These are phyloP conservation scores for Monosporascus sp. DNA, from an alignment of 2,329 filamentous ascomycete species.

Conservation along the genomic window DNA sequence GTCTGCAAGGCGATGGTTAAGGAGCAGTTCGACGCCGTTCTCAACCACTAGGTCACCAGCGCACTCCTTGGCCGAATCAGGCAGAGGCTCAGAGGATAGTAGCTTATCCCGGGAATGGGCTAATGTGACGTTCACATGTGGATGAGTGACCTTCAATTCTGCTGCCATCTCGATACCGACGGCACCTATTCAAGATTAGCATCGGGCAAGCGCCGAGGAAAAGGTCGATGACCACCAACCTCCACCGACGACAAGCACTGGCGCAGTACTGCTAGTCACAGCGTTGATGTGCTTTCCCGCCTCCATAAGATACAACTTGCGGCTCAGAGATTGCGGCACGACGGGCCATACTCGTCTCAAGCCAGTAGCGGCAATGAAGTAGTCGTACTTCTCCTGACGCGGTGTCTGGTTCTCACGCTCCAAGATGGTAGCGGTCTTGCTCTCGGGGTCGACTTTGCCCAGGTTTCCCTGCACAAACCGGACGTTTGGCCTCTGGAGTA, in stretches of 20 bases:
- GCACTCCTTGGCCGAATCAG: constrained; percentile 62
- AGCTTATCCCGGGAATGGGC: constrained; percentile 68
- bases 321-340: constrained; percentile 60
- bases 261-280: constrained; percentile 46
- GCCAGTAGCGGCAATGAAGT: constrained; percentile 67
- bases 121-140: constrained; percentile 62
- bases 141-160: constrained; percentile 65
- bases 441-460: constrained; percentile 50
- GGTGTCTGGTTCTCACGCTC: constrained; percentile 39
- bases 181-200: constrained; percentile 44
- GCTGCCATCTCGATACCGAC: constrained; percentile 80
- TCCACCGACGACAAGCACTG: constrained; percentile 70
- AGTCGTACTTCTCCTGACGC: constrained; percentile 59
- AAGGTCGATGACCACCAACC: constrained; percentile 29
- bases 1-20: constrained; percentile 52
- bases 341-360: constrained; percentile 66
- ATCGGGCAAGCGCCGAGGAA: neutral
- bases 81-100: constrained; percentile 67
- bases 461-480: constrained; percentile 62
- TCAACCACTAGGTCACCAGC: constrained; percentile 54
- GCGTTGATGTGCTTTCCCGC: constrained; percentile 53
- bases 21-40: constrained; percentile 58
- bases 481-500: constrained; percentile 58
- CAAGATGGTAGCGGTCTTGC: constrained; percentile 54
- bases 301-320: constrained; percentile 60